Evolutionary conservation across 176 grass and related monocot genomes (phyloP).

Genomic region (Phoenix dactylifera): DNA sequence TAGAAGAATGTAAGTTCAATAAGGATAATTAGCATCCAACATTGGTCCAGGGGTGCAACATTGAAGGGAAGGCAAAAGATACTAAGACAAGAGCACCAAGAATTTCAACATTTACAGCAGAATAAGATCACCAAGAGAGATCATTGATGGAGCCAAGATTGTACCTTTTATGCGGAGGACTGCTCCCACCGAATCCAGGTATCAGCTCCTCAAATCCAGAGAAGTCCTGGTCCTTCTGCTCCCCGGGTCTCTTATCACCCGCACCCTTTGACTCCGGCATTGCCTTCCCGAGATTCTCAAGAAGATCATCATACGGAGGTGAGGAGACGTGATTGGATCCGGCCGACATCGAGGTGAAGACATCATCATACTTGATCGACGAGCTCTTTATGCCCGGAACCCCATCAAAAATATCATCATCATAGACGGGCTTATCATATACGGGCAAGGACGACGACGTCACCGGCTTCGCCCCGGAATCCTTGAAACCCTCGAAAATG

Average conservation of each 20-base stretch:
- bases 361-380: slow-evolving; percentile 46
- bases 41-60: too few species aligned
- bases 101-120: too few species aligned
- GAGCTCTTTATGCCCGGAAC: slow-evolving; percentile 27
- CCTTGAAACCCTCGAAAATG: slow-evolving; percentile 17
- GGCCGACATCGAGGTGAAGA: slow-evolving; percentile 24
- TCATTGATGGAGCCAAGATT: background rate
- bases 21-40: too few species aligned
- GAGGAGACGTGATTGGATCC: slow-evolving; percentile 19
- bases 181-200: slow-evolving; percentile 55
- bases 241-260: slow-evolving; percentile 8
- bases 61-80: too few species aligned
- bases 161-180: slow-evolving; percentile 31
- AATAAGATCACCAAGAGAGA: too few species aligned
- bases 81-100: too few species aligned
- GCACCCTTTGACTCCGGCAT: slow-evolving; percentile 3
- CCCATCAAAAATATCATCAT: slow-evolving; percentile 46
- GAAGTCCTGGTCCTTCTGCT: slow-evolving; percentile 17
- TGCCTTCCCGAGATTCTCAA: slow-evolving; percentile 45
- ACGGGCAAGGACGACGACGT: slow-evolving; percentile 9
- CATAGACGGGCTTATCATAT: slow-evolving; percentile 28
- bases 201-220: slow-evolving; percentile 68
- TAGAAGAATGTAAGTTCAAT: too few species aligned
- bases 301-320: slow-evolving; percentile 55
- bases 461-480: slow-evolving; percentile 7